Conservation (phyloP, 2,329 filamentous ascomycete species). For the Colletotrichum orchidophilum region DNA sequence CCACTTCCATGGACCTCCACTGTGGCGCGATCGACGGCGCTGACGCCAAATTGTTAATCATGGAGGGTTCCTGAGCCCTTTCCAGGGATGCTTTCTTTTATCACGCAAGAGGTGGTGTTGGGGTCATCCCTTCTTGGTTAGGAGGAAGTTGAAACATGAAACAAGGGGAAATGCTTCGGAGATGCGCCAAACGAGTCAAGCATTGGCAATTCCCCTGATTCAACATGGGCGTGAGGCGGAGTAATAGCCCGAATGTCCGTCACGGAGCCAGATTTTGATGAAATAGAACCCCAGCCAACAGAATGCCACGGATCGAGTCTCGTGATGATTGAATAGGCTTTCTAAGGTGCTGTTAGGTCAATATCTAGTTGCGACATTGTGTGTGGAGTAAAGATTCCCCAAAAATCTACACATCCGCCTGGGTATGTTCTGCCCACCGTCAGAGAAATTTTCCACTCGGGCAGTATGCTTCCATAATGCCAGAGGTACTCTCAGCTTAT, state of each 20-base stretch:
- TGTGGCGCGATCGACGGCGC: neutral
- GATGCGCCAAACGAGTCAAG: neutral
- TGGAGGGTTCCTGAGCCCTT: neutral
- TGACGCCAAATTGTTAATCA: neutral
- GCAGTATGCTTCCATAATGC: too few species aligned
- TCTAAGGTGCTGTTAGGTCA: neutral
- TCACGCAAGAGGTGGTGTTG: neutral
- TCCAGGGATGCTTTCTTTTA: neutral
- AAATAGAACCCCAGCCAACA: neutral
- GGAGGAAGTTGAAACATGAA: constrained; percentile 5
- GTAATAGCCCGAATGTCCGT: neutral
- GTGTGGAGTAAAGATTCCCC: neutral
- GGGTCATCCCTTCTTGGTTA: neutral
- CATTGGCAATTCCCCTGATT: neutral
- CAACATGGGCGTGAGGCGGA: neutral
- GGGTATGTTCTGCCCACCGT: neutral
- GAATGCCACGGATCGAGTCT: neutral
- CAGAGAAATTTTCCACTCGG: too few species aligned
- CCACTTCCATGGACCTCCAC: neutral
- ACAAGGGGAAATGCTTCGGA: neutral
- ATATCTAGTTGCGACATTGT: neutral
- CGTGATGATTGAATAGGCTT: neutral
- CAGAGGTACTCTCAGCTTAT: too few species aligned
- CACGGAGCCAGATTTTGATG: neutral
- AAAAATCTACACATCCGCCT: neutral